Evolutionary conservation across 345 rosid species (phyloP), one percentile per base, ranked within the genome.

Genomic region (Salix dunnii): DNA sequence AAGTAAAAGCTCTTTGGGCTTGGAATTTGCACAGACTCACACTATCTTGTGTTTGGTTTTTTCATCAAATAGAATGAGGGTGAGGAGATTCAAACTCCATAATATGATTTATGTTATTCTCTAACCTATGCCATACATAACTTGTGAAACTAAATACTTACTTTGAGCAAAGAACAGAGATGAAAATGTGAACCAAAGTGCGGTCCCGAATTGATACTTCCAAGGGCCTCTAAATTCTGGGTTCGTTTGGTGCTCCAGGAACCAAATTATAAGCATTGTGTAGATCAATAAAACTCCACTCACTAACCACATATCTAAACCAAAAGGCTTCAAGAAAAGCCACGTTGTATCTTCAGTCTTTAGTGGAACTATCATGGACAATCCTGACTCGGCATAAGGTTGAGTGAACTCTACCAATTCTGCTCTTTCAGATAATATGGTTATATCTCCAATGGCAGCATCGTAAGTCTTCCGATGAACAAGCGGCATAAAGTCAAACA

Each of bases 81-180:
- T 31, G 35, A 3, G 2, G 2, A 30, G 31, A 31, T 31, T 31
- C 4, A 30, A 2, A 30, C 2, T 2, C 31, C 3, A 33, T 33
- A 33, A 33, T 33, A 33, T 33, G 4, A 33, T 33, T 33, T 33
- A 33, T 33, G 5, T 33, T 33, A 5, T 33, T 33, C 36, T 33
- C 7, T 33, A 33, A 33, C 6, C 5, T 58, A 23, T 9, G 5
- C 14, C 2, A 11, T 9, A 58, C n/a, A 9, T 3, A 58, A n/a
- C 62, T 58, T 58, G 62, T 58, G 28, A 27, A 25, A 33, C 12
- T 3, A 2, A 40, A 30, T 5, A 76, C 91, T 82, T 78, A 88
- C 91, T 82, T 64, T 90, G 92, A 51, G 89, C 88, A 36, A 87
- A 85, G 85, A 87, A 87, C 28, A 90, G 77, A 23, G 92, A 81